These are phyloP conservation scores for Mentha longifolia DNA, from an alignment of 257 asterid genomes.

Conservation along the genomic window DNA sequence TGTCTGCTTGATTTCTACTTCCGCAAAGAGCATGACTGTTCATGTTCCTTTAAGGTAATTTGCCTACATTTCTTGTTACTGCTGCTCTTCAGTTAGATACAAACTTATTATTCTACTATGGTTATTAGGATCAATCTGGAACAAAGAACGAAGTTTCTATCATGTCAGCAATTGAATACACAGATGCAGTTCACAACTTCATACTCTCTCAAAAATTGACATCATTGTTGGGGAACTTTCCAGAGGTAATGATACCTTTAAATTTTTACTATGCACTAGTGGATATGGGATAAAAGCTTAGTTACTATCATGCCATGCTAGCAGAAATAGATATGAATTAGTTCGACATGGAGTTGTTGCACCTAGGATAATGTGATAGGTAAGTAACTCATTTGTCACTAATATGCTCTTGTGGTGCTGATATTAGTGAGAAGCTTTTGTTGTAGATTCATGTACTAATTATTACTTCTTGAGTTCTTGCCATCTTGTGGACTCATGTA, in stretches of 20 bases:
- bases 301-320: slow-evolving; percentile 25
- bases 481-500: slow-evolving; percentile 26
- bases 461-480: not conserved
- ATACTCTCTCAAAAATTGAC: slow-evolving; percentile 89
- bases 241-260: slow-evolving; percentile 66
- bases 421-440: not conserved
- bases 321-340: not conserved
- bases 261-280: slow-evolving; percentile 12
- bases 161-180: slow-evolving; percentile 83
- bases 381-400: slow-evolving; percentile 17
- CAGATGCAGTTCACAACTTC: slow-evolving; percentile 98
- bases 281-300: slow-evolving; percentile 1
- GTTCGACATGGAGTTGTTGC: slow-evolving; percentile 25
- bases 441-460: not conserved
- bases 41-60: slow-evolving; percentile 68
- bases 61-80: slow-evolving; percentile 22
- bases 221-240: slow-evolving; percentile 86
- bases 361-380: slow-evolving; percentile 1
- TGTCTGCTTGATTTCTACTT: slow-evolving; percentile 97
- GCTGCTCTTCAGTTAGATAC: slow-evolving; percentile 17
- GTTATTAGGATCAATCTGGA: slow-evolving; percentile 57
- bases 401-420: not conserved
- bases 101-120: slow-evolving; percentile 27
- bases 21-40: slow-evolving; percentile 71
- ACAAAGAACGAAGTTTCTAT: slow-evolving; percentile 66